Percentiles rank a stretch among this genome's conserved stretches.
Evolutionary conservation across 2,329 filamentous ascomycete species (phyloP).

Genomic region (Colletotrichum spaethianum): DNA sequence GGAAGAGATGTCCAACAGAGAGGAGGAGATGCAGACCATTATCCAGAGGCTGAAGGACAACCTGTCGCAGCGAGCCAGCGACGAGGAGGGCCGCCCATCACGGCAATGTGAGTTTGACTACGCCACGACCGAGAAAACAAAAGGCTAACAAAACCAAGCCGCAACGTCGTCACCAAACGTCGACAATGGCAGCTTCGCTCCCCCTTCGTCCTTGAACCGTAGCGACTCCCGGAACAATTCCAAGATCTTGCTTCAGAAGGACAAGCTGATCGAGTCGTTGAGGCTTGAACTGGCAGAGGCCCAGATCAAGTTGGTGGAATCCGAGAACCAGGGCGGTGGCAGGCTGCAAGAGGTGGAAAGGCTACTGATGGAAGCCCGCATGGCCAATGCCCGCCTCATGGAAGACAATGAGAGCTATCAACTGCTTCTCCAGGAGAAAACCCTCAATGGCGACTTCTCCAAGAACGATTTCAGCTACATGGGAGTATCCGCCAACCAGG

Average conservation of each 20-base stretch:
- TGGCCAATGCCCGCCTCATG: slow-evolving; percentile 96
- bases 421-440: slow-evolving; percentile 93
- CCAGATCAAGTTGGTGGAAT: slow-evolving; percentile 94
- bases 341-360: slow-evolving; percentile 92
- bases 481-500: slow-evolving; percentile 71
- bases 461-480: slow-evolving; percentile 85
- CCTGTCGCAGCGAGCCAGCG: slow-evolving; percentile 77
- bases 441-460: slow-evolving; percentile 92
- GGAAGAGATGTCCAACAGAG: slow-evolving; percentile 85
- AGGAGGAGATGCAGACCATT: slow-evolving; percentile 91
- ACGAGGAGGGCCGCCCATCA: slow-evolving; percentile 71
- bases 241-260: slow-evolving; percentile 92
- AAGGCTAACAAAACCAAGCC: slow-evolving; percentile 23
- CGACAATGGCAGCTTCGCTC: slow-evolving; percentile 86
- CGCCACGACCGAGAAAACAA: background rate
- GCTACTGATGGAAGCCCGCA: slow-evolving; percentile 89
- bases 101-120: slow-evolving; percentile 66
- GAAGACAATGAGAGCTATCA: slow-evolving; percentile 99
- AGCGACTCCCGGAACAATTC: slow-evolving; percentile 93
- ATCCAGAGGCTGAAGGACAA: slow-evolving; percentile 94
- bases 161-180: slow-evolving; percentile 73
- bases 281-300: slow-evolving; percentile 93
- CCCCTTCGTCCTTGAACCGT: slow-evolving; percentile 85
- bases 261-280: slow-evolving; percentile 94
- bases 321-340: slow-evolving; percentile 92